These are phyloP conservation scores for Calocybe cyanea DNA, from an alignment of 768 basidiomycete genomes.

Conservation along the genomic window DNA sequence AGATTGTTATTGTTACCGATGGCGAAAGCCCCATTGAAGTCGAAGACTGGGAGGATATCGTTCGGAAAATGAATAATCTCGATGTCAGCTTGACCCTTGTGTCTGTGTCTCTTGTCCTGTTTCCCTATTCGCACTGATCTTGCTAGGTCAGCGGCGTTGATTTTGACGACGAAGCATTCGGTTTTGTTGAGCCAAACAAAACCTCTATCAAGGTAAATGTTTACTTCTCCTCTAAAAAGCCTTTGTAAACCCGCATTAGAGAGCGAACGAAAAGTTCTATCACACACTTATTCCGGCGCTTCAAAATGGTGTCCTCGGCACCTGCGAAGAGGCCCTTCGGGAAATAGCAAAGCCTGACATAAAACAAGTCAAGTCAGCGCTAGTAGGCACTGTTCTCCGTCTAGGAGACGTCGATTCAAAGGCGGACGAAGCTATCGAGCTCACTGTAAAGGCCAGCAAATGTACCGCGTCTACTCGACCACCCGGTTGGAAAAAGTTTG, in stretches of 20 bases:
- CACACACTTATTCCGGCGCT: conserved; percentile 37
- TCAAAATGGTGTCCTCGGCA: conserved; percentile 53
- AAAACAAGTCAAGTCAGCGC: conserved; percentile 63
- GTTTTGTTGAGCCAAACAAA: conserved; percentile 66
- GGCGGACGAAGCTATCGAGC: conserved; percentile 69
- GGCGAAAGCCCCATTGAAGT: conserved; percentile 71
- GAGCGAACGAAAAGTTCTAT: conserved; percentile 75
- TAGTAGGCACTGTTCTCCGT: conserved; percentile 62
- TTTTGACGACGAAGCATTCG: conserved; percentile 73
- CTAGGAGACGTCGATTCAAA: conserved; percentile 72
- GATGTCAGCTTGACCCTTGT: conserved; percentile 64
- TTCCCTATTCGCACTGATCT: neutral
- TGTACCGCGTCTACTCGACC: conserved; percentile 69
- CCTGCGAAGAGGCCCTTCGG: conserved; percentile 60
- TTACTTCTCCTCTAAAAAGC: neutral
- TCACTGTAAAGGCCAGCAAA: conserved; percentile 75
- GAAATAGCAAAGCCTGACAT: conserved; percentile 61
- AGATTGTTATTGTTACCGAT: conserved; percentile 81
- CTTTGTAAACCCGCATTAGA: conserved; percentile 34
- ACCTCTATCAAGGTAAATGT: conserved; percentile 63
- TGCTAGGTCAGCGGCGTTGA: conserved; percentile 67
- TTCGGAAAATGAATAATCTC: conserved; percentile 57
- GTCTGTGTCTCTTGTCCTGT: conserved; percentile 37
- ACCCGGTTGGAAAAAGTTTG: conserved; percentile 78
- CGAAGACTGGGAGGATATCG: conserved; percentile 72